Conservation (phyloP, 768 basidiomycete genomes). For the Hortiboletus flavorubellus region DNA sequence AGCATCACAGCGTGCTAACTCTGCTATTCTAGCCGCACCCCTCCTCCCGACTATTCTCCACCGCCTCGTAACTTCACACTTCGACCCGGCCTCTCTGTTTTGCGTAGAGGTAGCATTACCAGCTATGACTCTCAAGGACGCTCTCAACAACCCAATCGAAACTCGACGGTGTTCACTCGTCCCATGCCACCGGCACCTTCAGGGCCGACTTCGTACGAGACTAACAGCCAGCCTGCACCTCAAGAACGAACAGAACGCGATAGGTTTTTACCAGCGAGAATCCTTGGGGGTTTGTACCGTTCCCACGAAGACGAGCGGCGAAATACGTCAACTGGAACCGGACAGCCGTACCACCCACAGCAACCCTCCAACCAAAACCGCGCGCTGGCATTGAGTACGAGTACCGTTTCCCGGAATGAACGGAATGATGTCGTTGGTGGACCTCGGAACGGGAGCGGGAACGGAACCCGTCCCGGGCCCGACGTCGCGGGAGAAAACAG, state of each 20-base stretch:
- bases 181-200: conserved; percentile 9
- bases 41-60: conserved; percentile 22
- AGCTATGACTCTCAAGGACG: conserved; percentile 8
- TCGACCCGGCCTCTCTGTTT: conserved; percentile 12
- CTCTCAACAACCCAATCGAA: conserved; percentile 11
- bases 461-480: conserved; percentile 8
- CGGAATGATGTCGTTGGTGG: conserved; percentile 5
- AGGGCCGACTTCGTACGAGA: conserved; percentile 13
- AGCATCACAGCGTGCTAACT: background rate
- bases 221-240: conserved; percentile 3
- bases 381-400: background rate
- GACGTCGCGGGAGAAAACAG: conserved; percentile 15
- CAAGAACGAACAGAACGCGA: conserved; percentile 25
- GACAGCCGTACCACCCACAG: conserved; percentile 10
- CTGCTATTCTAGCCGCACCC: conserved; percentile 17
- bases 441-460: conserved; percentile 1
- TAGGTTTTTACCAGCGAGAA: conserved; percentile 20
- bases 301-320: conserved; percentile 24
- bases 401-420: conserved; percentile 7
- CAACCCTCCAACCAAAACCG: conserved; percentile 5
- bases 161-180: conserved; percentile 4
- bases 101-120: conserved; percentile 13
- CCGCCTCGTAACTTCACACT: conserved; percentile 15
- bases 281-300: conserved; percentile 24
- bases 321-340: conserved; percentile 7